These are phyloP conservation scores for Tetrapisispora arboricola DNA, from an alignment of 805 yeast species.

Conservation along the genomic window DNA sequence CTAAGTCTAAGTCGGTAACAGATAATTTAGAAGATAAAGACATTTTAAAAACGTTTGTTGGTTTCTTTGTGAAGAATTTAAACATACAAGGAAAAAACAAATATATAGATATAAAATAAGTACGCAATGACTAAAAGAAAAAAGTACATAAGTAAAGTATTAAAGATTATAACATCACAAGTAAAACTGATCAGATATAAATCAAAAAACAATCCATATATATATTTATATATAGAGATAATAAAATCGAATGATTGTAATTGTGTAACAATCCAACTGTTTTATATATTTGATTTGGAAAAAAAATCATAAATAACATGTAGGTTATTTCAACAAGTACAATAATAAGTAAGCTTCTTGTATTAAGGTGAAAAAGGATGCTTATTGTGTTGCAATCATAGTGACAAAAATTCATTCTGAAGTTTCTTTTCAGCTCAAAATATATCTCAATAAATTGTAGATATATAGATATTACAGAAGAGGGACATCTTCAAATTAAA, in stretches of 20 bases:
- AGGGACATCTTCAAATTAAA: no score
- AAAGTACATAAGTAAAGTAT: not conserved
- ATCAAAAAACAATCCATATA: no score
- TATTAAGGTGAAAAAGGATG: not conserved
- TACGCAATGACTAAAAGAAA: not conserved
- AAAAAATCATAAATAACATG: no score
- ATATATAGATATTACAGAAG: no score
- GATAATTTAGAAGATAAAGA: conserved; percentile 89
- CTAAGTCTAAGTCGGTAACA: conserved; percentile 78
- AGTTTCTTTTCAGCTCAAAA: not conserved
- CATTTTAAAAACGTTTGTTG: conserved; percentile 37
- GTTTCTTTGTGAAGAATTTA: not conserved
- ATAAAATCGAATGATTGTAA: no score
- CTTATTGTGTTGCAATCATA: no score
- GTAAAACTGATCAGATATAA: no score
- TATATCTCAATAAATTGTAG: not conserved
- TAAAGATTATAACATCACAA: no score
- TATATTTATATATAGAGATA: no score
- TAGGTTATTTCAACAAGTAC: no score
- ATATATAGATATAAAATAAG: no score
- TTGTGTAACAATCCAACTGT: not conserved
- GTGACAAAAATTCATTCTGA: no score
- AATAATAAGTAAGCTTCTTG: not conserved
- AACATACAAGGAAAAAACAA: not conserved
- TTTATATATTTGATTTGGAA: not conserved